Conservation (phyloP, 257 asterid species). For the Perilla frutescens region DNA sequence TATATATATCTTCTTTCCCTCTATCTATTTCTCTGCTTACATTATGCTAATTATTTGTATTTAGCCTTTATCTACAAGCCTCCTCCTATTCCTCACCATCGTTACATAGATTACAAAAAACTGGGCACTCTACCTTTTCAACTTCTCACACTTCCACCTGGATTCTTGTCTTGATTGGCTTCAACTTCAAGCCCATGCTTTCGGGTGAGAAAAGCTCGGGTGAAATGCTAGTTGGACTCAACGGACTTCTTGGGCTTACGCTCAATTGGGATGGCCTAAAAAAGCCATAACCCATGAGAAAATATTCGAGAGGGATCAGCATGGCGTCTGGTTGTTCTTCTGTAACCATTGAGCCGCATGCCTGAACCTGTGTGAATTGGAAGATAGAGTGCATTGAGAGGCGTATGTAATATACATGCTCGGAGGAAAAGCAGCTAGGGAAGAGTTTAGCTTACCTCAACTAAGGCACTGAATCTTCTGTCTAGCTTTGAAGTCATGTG, state of each 20-base stretch:
- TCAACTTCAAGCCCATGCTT: conserved; percentile 71
- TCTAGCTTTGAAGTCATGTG: conserved; percentile 71
- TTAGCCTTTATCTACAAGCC: conserved; percentile 48
- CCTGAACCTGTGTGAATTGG: conserved; percentile 57
- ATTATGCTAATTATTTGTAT: conserved; percentile 33
- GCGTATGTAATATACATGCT: background rate
- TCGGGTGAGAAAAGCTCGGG: conserved; percentile 76
- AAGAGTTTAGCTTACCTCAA: conserved; percentile 57
- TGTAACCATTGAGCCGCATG: conserved; percentile 76
- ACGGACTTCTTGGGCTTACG: conserved; percentile 67
- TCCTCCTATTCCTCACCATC: conserved; percentile 25
- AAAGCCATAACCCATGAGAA: conserved; percentile 72
- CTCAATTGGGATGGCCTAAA: conserved; percentile 53
- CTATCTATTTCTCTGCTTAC: conserved; percentile 35
- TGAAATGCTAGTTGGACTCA: conserved; percentile 64
- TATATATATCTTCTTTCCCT: too few relatives aligned
- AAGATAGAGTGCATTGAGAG: background rate
- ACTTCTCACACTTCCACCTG: conserved; percentile 44
- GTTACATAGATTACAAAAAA: conserved; percentile 36
- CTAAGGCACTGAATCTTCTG: conserved; percentile 68
- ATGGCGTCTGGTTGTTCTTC: conserved; percentile 86
- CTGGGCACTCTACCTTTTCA: background rate
- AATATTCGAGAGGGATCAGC: conserved; percentile 75
- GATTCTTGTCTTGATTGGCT: conserved; percentile 66
- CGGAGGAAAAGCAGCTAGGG: background rate